Base-by-base conservation (phyloP, 768 basidiomycete species). In the Lentinula aciculospora region DNA sequence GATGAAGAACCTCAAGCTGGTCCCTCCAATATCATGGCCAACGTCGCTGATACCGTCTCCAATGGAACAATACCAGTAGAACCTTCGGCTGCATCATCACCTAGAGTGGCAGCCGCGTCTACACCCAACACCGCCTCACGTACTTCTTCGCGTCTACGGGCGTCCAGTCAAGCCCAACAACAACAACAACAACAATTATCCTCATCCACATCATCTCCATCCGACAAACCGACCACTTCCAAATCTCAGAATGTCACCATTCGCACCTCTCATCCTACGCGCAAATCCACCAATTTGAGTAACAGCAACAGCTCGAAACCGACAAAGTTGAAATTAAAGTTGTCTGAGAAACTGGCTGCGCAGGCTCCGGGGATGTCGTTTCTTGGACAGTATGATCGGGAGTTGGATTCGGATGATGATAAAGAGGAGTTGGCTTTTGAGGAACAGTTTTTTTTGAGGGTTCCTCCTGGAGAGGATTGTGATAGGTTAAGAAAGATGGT, bases 351-450 rank as follows among this genome's bases (percentile, higher is more conserved):
- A 65, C 83, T 88, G 3, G 88, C 85, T 6, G 83, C 85, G 31
- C 86, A 88, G 65, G 88, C 88, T 29, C 89, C 87, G 51, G 92
- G 91, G 59, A 89, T 84, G 83, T 90, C 88, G 31, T 95, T 94
- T 69, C 73, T 95, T 56, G 96, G 96, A 6, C 80, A 87, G 12
- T 98, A 94, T 69, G 95, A 98, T 74, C 78, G 94, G 42, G 96
- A 98, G 68, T 75, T 98, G 53, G 96, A 98, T 69, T 94, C 92
- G 50, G 93, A 98, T 65, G 92, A 98, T 65, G 92, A 94, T 46
- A 44, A 44, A 3, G 94, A 97, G 58, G 95, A 97, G 58, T 71
- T 98, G 58, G 86, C 87, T 15, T 97, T 98, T 63, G 97, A 99
- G 71, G 97, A 99, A 72, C 95, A 98, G 66, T 98, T 98, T 67